Percentiles rank a stretch among this genome's conserved stretches.
These are phyloP conservation scores for Daldinia eschscholtzii DNA, from an alignment of 2,329 filamentous ascomycete species.

Conservation along the genomic window DNA sequence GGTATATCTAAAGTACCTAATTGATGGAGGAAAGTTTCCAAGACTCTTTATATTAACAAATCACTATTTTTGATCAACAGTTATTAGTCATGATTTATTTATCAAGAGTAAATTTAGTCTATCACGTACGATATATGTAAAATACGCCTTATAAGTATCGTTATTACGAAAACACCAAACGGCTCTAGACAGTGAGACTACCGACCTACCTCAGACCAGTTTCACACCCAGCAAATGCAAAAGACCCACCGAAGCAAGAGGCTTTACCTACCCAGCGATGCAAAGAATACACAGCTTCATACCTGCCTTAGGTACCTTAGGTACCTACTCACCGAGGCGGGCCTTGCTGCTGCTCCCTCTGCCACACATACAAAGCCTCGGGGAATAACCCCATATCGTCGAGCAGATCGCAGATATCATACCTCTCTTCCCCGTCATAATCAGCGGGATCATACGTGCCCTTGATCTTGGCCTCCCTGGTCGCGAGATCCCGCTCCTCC, in stretches of 20 bases:
- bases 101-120: not conserved
- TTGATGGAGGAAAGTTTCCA: not conserved
- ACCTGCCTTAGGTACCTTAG: too few species aligned
- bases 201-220: not conserved
- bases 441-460: conserved; percentile 19
- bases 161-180: not conserved
- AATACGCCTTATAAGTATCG: not conserved
- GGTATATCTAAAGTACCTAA: not conserved
- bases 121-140: not conserved
- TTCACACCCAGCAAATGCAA: not conserved
- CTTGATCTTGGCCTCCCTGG: not conserved
- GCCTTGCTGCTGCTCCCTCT: conserved; percentile 35
- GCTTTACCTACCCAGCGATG: not conserved
- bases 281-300: not conserved
- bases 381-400: conserved; percentile 52
- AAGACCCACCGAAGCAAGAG: too few species aligned
- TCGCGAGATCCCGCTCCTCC: conserved; percentile 48
- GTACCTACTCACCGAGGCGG: conserved; percentile 16
- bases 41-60: not conserved
- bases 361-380: conserved; percentile 49
- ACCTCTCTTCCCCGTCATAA: conserved; percentile 37
- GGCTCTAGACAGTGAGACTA: not conserved
- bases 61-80: not conserved
- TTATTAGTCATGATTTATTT: not conserved
- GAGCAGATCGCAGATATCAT: conserved; percentile 55